Evolutionary conservation across 2,329 filamentous ascomycete species (phyloP).

Genomic region (Verticillium nubilum): DNA sequence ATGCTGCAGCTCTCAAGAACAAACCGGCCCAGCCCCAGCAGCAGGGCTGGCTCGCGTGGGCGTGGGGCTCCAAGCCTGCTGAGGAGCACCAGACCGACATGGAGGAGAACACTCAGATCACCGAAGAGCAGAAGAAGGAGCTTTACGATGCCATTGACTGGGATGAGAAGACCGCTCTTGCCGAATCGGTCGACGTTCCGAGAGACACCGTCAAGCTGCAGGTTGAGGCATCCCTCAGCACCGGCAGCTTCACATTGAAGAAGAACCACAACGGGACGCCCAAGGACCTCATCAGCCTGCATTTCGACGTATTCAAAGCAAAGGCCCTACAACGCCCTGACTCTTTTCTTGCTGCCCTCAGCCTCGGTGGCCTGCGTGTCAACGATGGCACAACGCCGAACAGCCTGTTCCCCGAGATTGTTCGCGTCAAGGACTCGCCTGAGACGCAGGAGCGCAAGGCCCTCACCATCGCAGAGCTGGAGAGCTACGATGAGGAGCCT

Average conservation of each 20-base stretch:
- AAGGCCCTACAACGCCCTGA: conserved; percentile 87
- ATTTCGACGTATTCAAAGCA: conserved; percentile 92
- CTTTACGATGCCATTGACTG: conserved; percentile 97
- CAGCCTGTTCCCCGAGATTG: conserved; percentile 89
- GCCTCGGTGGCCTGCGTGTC: conserved; percentile 85
- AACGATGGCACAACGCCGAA: conserved; percentile 94
- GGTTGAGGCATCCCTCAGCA: conserved; percentile 86
- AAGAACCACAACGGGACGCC: conserved; percentile 73
- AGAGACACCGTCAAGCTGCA: conserved; percentile 90
- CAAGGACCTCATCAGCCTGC: conserved; percentile 78
- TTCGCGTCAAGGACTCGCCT: conserved; percentile 86
- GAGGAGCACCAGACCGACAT: conserved; percentile 50
- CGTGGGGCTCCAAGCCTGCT: conserved; percentile 75
- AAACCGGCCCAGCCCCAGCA: conserved; percentile 48
- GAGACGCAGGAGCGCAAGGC: conserved; percentile 38
- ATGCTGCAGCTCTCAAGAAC: conserved; percentile 77
- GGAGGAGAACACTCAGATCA: conserved; percentile 75
- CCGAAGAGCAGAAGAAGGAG: conserved; percentile 92
- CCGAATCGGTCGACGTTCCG: conserved; percentile 83
- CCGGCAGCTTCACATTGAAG: conserved; percentile 91
- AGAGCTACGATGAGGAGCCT: conserved; percentile 54
- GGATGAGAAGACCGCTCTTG: conserved; percentile 88
- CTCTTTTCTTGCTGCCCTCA: conserved; percentile 82
- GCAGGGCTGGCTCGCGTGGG: conserved; percentile 87
- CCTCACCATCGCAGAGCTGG: conserved; percentile 49